A percentile compares a stretch with the other conserved stretches of the same genome.
Evolutionary conservation across 140 eudicot genomes (phyloP).

Genomic region (Oenanthe javanica): DNA sequence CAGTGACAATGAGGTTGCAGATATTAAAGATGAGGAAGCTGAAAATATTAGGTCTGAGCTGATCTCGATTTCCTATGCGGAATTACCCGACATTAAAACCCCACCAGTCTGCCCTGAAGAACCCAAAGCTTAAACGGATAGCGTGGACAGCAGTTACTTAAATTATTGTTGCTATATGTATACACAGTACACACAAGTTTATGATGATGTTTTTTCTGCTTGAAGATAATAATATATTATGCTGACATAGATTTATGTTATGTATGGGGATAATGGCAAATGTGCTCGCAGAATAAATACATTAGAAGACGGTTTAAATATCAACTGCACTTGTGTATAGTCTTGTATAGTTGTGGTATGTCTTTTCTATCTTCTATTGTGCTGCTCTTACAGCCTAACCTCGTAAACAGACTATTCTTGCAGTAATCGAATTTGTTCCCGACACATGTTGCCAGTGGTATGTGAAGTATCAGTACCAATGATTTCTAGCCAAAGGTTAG

Average conservation of each 20-base stretch:
- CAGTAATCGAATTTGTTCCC: background rate
- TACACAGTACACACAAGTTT: background rate
- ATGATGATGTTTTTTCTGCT: background rate
- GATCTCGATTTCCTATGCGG: slow-evolving; percentile 6
- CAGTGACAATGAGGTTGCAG: background rate
- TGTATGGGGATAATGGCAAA: background rate
- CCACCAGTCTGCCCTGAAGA: slow-evolving; percentile 2
- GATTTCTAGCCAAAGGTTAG: background rate
- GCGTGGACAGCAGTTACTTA: background rate
- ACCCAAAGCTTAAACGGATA: background rate
- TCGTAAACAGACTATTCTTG: background rate
- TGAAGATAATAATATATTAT: background rate
- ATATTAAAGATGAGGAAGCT: background rate
- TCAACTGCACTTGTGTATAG: background rate
- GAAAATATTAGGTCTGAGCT: slow-evolving; percentile 5
- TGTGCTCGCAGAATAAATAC: background rate
- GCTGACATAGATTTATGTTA: background rate
- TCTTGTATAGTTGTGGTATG: background rate
- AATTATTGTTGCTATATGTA: background rate
- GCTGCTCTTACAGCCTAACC: background rate
- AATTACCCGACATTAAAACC: background rate
- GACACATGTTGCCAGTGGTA: background rate
- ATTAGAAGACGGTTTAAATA: background rate
- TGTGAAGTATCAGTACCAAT: background rate
- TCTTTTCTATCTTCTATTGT: background rate